These are phyloP conservation scores for Boeremia lycopersici DNA, from an alignment of 2,329 filamentous ascomycete species.

Conservation along the genomic window DNA sequence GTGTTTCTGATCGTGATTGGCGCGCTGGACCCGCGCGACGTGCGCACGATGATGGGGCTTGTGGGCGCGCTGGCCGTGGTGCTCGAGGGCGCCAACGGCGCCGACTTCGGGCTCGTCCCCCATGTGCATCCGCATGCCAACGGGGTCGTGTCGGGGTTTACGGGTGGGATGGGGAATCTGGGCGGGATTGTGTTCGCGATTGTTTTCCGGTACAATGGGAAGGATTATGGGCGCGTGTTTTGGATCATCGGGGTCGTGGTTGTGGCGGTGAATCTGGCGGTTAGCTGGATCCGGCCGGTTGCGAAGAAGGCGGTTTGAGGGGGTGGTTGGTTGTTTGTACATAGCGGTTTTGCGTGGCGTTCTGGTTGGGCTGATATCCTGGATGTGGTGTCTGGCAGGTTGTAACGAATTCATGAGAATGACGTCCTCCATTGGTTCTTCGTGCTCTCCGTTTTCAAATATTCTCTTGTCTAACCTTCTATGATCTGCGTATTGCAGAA, in stretches of 20 bases:
- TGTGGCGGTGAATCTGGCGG: conserved; percentile 69
- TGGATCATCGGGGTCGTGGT: conserved; percentile 82
- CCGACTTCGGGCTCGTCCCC: conserved; percentile 82
- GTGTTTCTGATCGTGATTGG: conserved; percentile 66
- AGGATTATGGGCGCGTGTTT: conserved; percentile 69
- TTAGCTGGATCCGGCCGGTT: conserved; percentile 66
- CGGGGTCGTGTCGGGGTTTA: conserved; percentile 74
- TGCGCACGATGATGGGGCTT: conserved; percentile 74
- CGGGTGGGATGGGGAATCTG: conserved; percentile 81
- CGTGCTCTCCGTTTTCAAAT: too few species aligned
- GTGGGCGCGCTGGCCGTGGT: conserved; percentile 78
- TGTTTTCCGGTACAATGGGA: conserved; percentile 75
- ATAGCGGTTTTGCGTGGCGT: conserved; percentile 11
- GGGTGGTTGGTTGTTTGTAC: not conserved
- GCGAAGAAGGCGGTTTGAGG: conserved; percentile 52
- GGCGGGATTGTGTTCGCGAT: conserved; percentile 84
- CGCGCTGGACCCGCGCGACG: conserved; percentile 61
- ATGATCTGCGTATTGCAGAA: too few species aligned
- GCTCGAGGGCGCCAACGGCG: conserved; percentile 80
- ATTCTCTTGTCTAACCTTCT: too few species aligned
- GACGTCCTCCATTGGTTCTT: too few species aligned
- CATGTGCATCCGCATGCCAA: conserved; percentile 84
- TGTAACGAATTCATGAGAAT: too few species aligned
- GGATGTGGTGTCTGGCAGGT: too few species aligned
- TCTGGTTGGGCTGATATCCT: not conserved